phyloP scores from a whole-genome alignment of 768 basidiomycete genomes.

The Tulasnella sp. region DNA sequence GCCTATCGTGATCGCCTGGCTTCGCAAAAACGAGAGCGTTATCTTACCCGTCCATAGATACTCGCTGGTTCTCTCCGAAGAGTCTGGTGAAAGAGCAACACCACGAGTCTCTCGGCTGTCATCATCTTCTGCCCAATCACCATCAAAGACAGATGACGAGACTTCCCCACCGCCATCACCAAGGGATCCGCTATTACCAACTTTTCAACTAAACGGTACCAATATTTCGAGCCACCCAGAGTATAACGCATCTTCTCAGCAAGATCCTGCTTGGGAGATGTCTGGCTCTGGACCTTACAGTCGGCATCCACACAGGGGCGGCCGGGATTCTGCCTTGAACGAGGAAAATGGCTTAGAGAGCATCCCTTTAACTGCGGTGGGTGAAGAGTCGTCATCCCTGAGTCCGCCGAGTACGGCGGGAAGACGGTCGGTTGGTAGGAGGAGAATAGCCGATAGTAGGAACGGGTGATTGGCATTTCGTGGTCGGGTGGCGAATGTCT shows the following conservation, averaged over 20 bases:
- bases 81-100: background rate
- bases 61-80: background rate
- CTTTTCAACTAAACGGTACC: background rate
- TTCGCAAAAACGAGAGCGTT: background rate
- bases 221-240: background rate
- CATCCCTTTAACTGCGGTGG: background rate
- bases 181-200: background rate
- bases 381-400: background rate
- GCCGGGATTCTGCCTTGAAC: background rate
- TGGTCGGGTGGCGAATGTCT: no score
- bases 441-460: background rate
- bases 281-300: no score
- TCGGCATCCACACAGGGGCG: background rate
- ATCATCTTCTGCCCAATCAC: no score
- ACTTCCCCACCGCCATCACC: no score
- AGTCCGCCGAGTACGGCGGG: background rate
- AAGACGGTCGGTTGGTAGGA: background rate
- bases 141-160: no score
- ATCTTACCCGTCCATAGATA: background rate
- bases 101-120: no score
- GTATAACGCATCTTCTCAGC: background rate
- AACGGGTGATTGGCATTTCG: background rate
- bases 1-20: conserved; percentile 7
- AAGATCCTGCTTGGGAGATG: no score
- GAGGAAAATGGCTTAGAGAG: background rate